Percentiles rank a stretch among this genome's conserved stretches.
Conservation (phyloP, 202 grass and related monocot species). For the Panicum virgatum region DNA sequence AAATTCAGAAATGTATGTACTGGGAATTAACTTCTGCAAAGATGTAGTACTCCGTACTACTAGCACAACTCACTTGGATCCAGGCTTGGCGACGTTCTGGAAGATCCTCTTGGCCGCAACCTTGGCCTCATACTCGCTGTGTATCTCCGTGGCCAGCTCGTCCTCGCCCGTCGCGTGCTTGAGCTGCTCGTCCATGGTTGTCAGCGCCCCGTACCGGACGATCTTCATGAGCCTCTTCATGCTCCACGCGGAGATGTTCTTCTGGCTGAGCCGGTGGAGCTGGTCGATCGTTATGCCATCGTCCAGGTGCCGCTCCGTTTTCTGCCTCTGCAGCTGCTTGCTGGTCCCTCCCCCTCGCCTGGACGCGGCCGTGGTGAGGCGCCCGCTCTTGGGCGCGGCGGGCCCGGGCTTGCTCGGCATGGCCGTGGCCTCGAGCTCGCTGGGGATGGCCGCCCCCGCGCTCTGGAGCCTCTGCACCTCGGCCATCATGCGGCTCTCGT, state of each 20-base stretch:
- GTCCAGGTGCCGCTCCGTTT: slow-evolving; percentile 33
- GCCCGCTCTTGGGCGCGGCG: slow-evolving; percentile 36
- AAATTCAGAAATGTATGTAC: background rate
- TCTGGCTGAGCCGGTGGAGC: slow-evolving; percentile 82
- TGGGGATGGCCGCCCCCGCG: slow-evolving; percentile 59
- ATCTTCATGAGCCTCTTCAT: slow-evolving; percentile 97
- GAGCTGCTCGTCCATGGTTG: slow-evolving; percentile 87
- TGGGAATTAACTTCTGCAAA: background rate
- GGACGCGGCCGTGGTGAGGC: slow-evolving; percentile 27
- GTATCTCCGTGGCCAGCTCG: slow-evolving; percentile 70
- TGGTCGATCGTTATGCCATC: slow-evolving; percentile 75
- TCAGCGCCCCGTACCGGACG: slow-evolving; percentile 73
- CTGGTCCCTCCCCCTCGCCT: slow-evolving; percentile 30
- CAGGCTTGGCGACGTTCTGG: slow-evolving; percentile 68
- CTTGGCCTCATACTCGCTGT: slow-evolving; percentile 89
- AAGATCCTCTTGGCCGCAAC: slow-evolving; percentile 86
- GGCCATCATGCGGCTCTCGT: slow-evolving; percentile 64
- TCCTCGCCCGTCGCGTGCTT: slow-evolving; percentile 51
- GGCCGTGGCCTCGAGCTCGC: slow-evolving; percentile 50
- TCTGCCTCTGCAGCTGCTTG: slow-evolving; percentile 60
- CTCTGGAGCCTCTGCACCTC: slow-evolving; percentile 76
- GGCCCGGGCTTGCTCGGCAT: slow-evolving; percentile 40
- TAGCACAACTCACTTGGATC: slow-evolving; percentile 64
- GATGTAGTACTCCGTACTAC: too few species aligned
- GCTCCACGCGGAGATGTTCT: slow-evolving; percentile 90